Evolutionary conservation across 805 yeast species (phyloP).

Genomic region (Pichia sporocuriosa): DNA sequence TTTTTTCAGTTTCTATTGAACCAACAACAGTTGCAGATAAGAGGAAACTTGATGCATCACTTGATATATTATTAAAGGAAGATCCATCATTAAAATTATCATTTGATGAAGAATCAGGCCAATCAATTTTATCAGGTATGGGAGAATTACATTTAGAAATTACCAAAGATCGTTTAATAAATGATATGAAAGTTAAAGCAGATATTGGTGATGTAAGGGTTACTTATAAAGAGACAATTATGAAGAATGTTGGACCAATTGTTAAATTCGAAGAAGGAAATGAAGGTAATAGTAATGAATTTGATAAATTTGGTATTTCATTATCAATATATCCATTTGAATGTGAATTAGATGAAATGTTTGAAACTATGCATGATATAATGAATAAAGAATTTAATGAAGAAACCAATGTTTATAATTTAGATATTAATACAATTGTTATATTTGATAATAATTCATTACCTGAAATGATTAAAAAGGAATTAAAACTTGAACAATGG

Average conservation of each 20-base stretch:
- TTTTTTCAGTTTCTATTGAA: constrained; percentile 77
- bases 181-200: constrained; percentile 76
- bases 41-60: constrained; percentile 62
- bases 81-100: constrained; percentile 80
- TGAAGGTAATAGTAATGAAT: constrained; percentile 14
- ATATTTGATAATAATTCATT: constrained; percentile 30
- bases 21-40: constrained; percentile 81
- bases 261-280: constrained; percentile 18
- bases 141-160: constrained; percentile 95
- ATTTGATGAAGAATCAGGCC: constrained; percentile 81
- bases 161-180: constrained; percentile 68
- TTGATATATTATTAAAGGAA: constrained; percentile 63
- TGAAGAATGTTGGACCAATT: constrained; percentile 18
- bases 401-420: constrained; percentile 34
- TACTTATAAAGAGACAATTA: constrained; percentile 72
- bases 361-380: constrained; percentile 26
- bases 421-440: constrained; percentile 44
- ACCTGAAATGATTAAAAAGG: constrained; percentile 21
- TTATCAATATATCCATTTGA: constrained; percentile 29
- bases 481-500: constrained; percentile 33
- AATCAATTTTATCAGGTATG: constrained; percentile 88
- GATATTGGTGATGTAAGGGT: constrained; percentile 81
- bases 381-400: constrained; percentile 23
- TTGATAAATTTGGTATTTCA: constrained; percentile 18
- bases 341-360: constrained; percentile 26